Percentiles rank a stretch among this genome's conserved stretches.
Conservation (phyloP, 169 alveolate genomes). For the Toxoplasma gondii region DNA sequence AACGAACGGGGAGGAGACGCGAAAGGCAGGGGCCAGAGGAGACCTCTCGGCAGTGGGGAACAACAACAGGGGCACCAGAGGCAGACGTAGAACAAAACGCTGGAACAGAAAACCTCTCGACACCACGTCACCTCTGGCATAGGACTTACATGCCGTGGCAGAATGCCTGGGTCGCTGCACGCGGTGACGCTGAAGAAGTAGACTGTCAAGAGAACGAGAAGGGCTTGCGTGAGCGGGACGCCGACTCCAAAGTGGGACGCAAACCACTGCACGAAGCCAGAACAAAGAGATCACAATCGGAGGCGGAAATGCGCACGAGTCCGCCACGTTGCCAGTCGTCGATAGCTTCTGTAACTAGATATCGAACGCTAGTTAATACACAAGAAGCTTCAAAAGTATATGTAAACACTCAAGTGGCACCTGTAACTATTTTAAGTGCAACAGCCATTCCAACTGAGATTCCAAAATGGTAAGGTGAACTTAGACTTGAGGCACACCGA, state of each 20-base stretch:
- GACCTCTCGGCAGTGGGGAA: background rate
- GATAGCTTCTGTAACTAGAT: too few relatives aligned
- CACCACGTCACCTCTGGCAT: background rate
- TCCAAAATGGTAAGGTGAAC: too few relatives aligned
- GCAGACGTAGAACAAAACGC: background rate
- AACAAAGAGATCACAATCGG: background rate
- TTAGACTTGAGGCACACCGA: too few relatives aligned
- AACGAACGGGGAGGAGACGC: background rate
- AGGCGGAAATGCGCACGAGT: too few relatives aligned
- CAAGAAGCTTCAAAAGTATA: too few relatives aligned
- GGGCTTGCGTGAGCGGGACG: conserved; percentile 4
- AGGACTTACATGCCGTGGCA: conserved; percentile 22
- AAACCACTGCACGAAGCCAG: conserved; percentile 16
- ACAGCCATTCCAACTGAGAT: too few relatives aligned
- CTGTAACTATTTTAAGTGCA: too few relatives aligned
- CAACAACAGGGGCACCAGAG: background rate
- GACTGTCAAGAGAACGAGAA: background rate
- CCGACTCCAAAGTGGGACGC: background rate
- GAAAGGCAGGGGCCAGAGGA: background rate
- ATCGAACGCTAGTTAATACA: too few relatives aligned
- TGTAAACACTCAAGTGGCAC: too few relatives aligned
- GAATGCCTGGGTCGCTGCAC: conserved; percentile 32
- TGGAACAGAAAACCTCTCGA: background rate
- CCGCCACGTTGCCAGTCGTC: too few relatives aligned
- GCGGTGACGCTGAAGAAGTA: conserved; percentile 14